Conservation (phyloP, 805 yeast genomes). For the Myxozyma melibiosi region DNA sequence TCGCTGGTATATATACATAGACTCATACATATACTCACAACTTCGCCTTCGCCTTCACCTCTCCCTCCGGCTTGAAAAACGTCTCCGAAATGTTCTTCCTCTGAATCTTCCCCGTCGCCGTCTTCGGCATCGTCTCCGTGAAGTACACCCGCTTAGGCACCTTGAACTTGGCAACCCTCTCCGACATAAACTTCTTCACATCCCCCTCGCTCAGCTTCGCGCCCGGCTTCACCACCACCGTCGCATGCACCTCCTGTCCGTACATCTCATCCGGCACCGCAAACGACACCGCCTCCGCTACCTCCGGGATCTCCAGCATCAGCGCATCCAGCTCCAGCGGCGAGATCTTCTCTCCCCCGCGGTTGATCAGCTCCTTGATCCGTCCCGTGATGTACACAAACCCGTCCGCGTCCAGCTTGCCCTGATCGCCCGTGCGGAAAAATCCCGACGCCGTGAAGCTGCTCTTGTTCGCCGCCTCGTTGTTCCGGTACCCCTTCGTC, state of each 20-base stretch:
- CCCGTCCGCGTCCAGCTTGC: slow-evolving; percentile 60
- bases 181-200: slow-evolving; percentile 49
- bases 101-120: slow-evolving; percentile 78
- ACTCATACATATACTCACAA: too few relatives aligned
- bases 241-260: slow-evolving; percentile 74
- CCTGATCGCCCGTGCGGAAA: slow-evolving; percentile 82
- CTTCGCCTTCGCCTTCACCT: slow-evolving; percentile 40
- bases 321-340: slow-evolving; percentile 70
- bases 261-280: slow-evolving; percentile 68
- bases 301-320: slow-evolving; percentile 61
- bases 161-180: slow-evolving; percentile 58
- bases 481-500: slow-evolving; percentile 71
- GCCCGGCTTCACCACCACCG: slow-evolving; percentile 54
- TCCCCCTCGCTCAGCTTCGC: slow-evolving; percentile 48
- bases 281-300: slow-evolving; percentile 69
- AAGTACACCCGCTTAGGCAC: slow-evolving; percentile 61
- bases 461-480: slow-evolving; percentile 68
- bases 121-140: slow-evolving; percentile 66
- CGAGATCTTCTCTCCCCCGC: slow-evolving; percentile 75
- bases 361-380: slow-evolving; percentile 70
- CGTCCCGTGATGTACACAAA: slow-evolving; percentile 67
- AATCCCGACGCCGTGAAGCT: slow-evolving; percentile 61
- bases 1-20: too few relatives aligned
- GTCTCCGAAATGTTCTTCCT: slow-evolving; percentile 61
- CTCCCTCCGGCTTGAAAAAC: slow-evolving; percentile 43